A percentile compares a stretch with the other conserved stretches of the same genome.
These are phyloP conservation scores for Saturnispora besseyi DNA, from an alignment of 805 yeast species.

Conservation along the genomic window DNA sequence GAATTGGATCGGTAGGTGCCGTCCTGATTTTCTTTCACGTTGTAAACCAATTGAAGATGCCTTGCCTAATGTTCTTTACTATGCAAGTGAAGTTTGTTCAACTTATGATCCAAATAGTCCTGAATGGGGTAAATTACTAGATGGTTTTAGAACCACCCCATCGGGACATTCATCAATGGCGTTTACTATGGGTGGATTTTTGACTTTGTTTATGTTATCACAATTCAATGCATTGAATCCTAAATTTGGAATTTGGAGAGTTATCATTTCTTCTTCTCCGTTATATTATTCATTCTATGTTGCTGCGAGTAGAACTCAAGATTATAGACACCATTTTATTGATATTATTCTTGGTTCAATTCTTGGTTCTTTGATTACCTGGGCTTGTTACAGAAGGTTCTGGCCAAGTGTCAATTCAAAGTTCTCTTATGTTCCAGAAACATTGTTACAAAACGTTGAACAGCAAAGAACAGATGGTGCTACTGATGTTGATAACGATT, in stretches of 20 bases:
- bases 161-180: slow-evolving; percentile 72
- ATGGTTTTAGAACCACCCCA: slow-evolving; percentile 77
- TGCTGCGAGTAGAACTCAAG: slow-evolving; percentile 82
- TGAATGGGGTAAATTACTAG: slow-evolving; percentile 32
- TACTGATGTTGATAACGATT: slow-evolving; percentile 8
- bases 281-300: slow-evolving; percentile 60
- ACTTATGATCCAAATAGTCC: slow-evolving; percentile 29
- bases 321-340: slow-evolving; percentile 86
- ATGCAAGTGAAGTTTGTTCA: slow-evolving; percentile 61
- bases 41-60: slow-evolving; percentile 61
- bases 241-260: slow-evolving; percentile 54
- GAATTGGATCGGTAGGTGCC: slow-evolving; percentile 77
- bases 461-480: neutral
- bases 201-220: slow-evolving; percentile 58
- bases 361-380: slow-evolving; percentile 56
- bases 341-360: slow-evolving; percentile 70
- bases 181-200: slow-evolving; percentile 58
- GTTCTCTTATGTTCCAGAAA: slow-evolving; percentile 33
- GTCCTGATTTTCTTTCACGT: slow-evolving; percentile 88
- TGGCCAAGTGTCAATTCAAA: slow-evolving; percentile 35
- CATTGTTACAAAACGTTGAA: neutral
- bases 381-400: slow-evolving; percentile 44
- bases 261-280: slow-evolving; percentile 45
- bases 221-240: slow-evolving; percentile 38
- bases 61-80: slow-evolving; percentile 45